Base-by-base conservation (phyloP, 768 basidiomycete genomes). In the Obba rivulosa region DNA sequence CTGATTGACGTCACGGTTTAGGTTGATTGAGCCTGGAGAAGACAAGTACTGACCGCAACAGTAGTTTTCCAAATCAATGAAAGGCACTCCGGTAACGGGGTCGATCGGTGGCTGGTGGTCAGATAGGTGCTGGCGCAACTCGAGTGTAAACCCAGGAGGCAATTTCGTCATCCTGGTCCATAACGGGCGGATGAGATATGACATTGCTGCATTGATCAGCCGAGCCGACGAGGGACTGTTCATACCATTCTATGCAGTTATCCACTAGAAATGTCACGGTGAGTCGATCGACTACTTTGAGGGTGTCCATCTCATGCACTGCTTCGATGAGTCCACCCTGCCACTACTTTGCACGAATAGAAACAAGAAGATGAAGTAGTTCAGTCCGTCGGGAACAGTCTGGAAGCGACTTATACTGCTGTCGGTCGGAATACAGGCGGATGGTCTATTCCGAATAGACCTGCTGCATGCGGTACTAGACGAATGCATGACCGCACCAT, bases 161-260 rank as follows among this genome's bases (percentile, higher is more conserved):
- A 91, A 66, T 61, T 80, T 81, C 10, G 84, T 84, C 76, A 91
- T 83, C 87, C 87, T 88, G 51, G 3, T 34, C 13, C 18, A 37
- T 8, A 8, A 36, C 34, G 7, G 5, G 13, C 16, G 20, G 3
- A 18, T 20, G 17, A 35, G 44, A 16, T 13, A 43, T 43, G 8
- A 7, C n/a, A 20, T 7, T 7, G 11, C 23, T 2, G 14, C 41
- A 7, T 25, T 8, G 13, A 22, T 2, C 23, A 20, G 9, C 16
- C 22, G 22, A 14, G 41, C 18, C 9, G 23, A 31, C 48, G 17
- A 34, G 3, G 11, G 13, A 40, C 40, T 16, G 40, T n/a, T n/a
- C n/a, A n/a, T 54, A 83, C 88, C 89, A 91, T 82, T 92, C 89
- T 31, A 90, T 80, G 48, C 66, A 73, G 55, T 89, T 87, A 61